Base-by-base conservation (phyloP, 495 filamentous ascomycete genomes). In the Pyrenopolyporus hunteri region DNA sequence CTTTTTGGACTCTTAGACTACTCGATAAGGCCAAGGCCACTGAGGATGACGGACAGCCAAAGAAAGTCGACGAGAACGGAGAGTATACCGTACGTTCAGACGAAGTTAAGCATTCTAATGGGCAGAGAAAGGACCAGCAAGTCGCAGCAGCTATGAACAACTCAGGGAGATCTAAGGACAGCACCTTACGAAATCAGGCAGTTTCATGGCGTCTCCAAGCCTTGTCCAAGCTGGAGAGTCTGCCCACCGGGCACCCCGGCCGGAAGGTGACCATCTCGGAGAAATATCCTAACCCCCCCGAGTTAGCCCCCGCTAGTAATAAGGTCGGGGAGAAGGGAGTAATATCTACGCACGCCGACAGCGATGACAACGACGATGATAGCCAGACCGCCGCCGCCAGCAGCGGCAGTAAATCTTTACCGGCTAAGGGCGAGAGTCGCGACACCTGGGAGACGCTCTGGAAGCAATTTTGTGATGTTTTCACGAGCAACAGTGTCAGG, bases 1-100 rank as follows among this genome's bases (percentile, higher is more conserved):
- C 94, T 17, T 80, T 78, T 13, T 83, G 87, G 73, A 83, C 89
- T 23, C 83, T 84, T 64, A 78, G 82, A 37, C 83, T 81, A 3
- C 55, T 67, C 17, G 85, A 79, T 60, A 78, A 74, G n/a, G 65
- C 70, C 11, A 72, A 65, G 4, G 77, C 74, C 6, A 42, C 44
- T 11, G 76, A 78, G 52, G 62, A 76, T 9, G 79, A 80, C 17
- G 72, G 68, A 7, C 75, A 77, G 33, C 67, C 70, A 37, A 67
- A 70, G 9, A 70, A 73, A 4, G 70, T 79, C 14, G 74, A 78
- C 56, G 59, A 56, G 4, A 50, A 71, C 7, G 78, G 78, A 28
- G 67, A 73, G 29, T 81, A 80, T 57, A 70, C 52, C 1, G 66
- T 74, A 5, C 70, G 65, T 1, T 49, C 46, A 1, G 54, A 66